Conservation (phyloP, 169 alveolate species). For the Plasmodium ovale region DNA sequence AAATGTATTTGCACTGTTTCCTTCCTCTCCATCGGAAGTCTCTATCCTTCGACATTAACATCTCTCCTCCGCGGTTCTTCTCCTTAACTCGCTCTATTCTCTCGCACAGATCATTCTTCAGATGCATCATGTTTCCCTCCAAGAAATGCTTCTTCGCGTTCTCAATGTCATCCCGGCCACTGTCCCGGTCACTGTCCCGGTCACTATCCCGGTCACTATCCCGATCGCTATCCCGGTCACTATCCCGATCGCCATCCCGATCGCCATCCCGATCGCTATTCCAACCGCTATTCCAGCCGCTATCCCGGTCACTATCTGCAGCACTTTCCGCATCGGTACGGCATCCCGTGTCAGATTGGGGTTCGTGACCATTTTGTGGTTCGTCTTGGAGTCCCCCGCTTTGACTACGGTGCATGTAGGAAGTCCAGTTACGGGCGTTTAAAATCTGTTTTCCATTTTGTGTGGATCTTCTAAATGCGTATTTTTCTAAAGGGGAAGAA, state of each 20-base stretch:
- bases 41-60: conserved; percentile 21
- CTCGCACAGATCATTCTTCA: not conserved
- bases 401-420: not conserved
- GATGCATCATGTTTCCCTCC: not conserved
- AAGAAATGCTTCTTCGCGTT: not conserved
- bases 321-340: not conserved
- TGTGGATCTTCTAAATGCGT: not conserved
- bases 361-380: not conserved
- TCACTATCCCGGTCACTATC: not conserved
- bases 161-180: not conserved
- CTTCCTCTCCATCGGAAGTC: conserved; percentile 1
- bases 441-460: not conserved
- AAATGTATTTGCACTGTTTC: conserved; percentile 36
- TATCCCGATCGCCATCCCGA: not conserved
- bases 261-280: not conserved
- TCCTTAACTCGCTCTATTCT: not conserved
- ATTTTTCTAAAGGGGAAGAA: not conserved
- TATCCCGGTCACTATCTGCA: not conserved
- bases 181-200: not conserved
- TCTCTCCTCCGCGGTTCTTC: not conserved
- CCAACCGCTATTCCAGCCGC: not conserved
- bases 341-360: not conserved
- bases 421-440: conserved; percentile 13
- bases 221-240: not conserved
- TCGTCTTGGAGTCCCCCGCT: too few species aligned